Conservation (phyloP, 352 stramenopile genomes). For the Phytophthora cajani region DNA sequence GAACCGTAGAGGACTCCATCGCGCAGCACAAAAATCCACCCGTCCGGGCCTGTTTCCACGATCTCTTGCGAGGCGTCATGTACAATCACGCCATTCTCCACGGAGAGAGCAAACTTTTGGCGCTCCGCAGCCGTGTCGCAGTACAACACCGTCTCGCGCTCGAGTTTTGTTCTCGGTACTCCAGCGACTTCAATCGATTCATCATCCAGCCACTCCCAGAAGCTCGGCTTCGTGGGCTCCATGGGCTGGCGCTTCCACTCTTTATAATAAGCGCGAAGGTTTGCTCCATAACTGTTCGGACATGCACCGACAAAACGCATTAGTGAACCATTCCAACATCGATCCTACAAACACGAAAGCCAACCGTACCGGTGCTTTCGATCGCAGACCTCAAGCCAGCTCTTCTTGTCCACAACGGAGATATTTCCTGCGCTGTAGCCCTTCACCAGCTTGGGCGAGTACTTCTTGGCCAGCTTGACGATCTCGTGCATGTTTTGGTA, state of each 20-base stretch:
- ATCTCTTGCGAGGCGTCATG: conserved; percentile 70
- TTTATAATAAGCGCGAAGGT: conserved; percentile 97
- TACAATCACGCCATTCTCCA: conserved; percentile 73
- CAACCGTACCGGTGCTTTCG: conserved; percentile 79
- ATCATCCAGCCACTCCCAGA: conserved; percentile 91
- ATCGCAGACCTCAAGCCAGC: conserved; percentile 90
- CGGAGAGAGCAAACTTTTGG: conserved; percentile 89
- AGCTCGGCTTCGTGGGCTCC: conserved; percentile 75
- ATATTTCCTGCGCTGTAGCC: conserved; percentile 90
- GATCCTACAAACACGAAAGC: conserved; percentile 9
- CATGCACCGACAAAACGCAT: background rate
- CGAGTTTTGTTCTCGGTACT: conserved; percentile 92
- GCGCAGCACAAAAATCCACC: conserved; percentile 97
- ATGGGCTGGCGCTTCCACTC: conserved; percentile 92
- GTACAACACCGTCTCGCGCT: conserved; percentile 96
- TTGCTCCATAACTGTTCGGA: conserved; percentile 94
- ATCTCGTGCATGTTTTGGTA: conserved; percentile 92
- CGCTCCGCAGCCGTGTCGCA: conserved; percentile 91
- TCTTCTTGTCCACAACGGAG: conserved; percentile 92
- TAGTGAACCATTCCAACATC: background rate
- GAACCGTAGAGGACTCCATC: conserved; percentile 95
- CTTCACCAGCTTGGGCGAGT: conserved; percentile 88
- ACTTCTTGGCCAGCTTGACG: conserved; percentile 89
- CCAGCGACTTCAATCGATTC: conserved; percentile 86
- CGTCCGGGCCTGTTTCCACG: conserved; percentile 92